Conservation (phyloP, 257 asterid genomes). For the Anisodus acutangulus region DNA sequence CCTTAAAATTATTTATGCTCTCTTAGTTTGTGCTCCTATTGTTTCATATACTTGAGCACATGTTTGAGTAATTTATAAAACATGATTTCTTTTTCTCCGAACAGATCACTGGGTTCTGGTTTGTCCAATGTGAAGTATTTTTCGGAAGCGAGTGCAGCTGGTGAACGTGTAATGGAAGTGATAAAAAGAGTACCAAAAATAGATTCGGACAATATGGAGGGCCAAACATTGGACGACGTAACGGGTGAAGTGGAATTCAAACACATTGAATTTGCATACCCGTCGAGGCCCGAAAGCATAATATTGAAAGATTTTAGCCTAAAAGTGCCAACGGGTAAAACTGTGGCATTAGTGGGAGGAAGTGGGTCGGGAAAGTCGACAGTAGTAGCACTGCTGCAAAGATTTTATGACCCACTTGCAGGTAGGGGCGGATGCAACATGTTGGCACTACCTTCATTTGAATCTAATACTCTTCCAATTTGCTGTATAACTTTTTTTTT, state of each 20-base stretch:
- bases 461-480: no score
- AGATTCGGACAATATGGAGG: conserved; percentile 71
- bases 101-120: conserved; percentile 81
- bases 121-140: conserved; percentile 75
- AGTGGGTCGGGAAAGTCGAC: conserved; percentile 97
- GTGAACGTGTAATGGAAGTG: conserved; percentile 70
- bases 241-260: conserved; percentile 74
- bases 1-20: neutral
- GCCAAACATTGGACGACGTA: conserved; percentile 54
- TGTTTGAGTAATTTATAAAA: neutral
- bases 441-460: no score
- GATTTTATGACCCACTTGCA: conserved; percentile 78
- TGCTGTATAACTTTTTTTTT: no score
- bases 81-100: neutral
- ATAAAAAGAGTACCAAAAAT: conserved; percentile 73
- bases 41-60: neutral
- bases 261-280: conserved; percentile 67
- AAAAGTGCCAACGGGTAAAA: conserved; percentile 66
- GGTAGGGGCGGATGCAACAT: no score
- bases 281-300: conserved; percentile 75
- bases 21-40: neutral
- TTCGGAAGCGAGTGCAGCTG: conserved; percentile 79
- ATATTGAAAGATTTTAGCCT: conserved; percentile 70
- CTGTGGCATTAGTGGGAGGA: conserved; percentile 90
- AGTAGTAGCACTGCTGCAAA: conserved; percentile 71